Evolutionary conservation across 2,329 filamentous ascomycete species (phyloP).

Genomic region (Claviceps humidiphila): DNA sequence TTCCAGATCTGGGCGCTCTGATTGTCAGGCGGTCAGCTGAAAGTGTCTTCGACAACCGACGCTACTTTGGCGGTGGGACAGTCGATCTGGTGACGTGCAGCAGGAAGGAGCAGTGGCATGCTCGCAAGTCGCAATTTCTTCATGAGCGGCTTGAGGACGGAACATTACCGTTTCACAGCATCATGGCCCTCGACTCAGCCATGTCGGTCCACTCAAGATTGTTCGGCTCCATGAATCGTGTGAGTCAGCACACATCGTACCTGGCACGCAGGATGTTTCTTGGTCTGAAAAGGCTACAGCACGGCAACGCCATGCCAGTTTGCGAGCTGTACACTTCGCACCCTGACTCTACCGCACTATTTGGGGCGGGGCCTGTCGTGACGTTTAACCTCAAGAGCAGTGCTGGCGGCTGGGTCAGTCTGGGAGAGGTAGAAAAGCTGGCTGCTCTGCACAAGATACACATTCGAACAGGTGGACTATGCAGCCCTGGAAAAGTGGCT

Average conservation of each 20-base stretch:
- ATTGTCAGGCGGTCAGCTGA: slow-evolving; percentile 64
- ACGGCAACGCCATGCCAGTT: slow-evolving; percentile 53
- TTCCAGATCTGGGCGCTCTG: slow-evolving; percentile 78
- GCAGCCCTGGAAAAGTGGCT: slow-evolving; percentile 81
- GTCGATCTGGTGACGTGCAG: slow-evolving; percentile 78
- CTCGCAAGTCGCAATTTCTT: slow-evolving; percentile 53
- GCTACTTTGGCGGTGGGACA: slow-evolving; percentile 88
- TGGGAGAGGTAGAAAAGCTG: slow-evolving; percentile 77
- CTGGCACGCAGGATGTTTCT: slow-evolving; percentile 47
- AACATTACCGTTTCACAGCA: slow-evolving; percentile 79
- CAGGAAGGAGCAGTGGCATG: slow-evolving; percentile 65
- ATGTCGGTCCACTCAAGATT: slow-evolving; percentile 55
- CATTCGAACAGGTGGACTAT: slow-evolving; percentile 75
- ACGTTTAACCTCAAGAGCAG: slow-evolving; percentile 70
- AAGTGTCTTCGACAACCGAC: slow-evolving; percentile 48
- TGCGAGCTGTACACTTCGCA: slow-evolving; percentile 50
- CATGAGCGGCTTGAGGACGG: slow-evolving; percentile 85
- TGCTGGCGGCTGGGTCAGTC: slow-evolving; percentile 60
- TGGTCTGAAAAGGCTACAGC: slow-evolving; percentile 45
- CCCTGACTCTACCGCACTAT: slow-evolving; percentile 13
- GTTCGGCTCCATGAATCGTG: slow-evolving; percentile 55
- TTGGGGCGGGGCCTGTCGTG: slow-evolving; percentile 56
- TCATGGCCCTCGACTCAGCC: slow-evolving; percentile 67
- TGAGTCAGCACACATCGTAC: slow-evolving; percentile 58
- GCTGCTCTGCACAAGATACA: slow-evolving; percentile 68